These are phyloP conservation scores for Lipomyces oligophaga DNA, from an alignment of 805 yeast species.

Conservation along the genomic window DNA sequence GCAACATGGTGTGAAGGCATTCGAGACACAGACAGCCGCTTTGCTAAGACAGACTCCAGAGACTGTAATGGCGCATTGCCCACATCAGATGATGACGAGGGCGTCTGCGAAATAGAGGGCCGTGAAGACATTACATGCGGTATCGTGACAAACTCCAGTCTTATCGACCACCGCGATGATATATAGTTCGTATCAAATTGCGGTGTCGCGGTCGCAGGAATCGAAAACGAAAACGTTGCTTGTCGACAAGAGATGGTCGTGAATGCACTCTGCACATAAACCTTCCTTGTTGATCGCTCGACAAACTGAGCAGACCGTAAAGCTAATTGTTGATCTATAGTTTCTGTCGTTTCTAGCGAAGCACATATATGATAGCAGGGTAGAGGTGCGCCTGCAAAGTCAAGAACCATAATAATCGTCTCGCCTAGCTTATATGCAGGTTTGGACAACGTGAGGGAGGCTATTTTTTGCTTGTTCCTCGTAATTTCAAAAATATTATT, in stretches of 20 bases:
- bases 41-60: too few relatives aligned
- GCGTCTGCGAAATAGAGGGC: conserved; percentile 2
- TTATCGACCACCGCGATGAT: conserved; percentile 35
- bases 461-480: conserved; percentile 42
- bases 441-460: conserved; percentile 42
- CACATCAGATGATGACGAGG: too few relatives aligned
- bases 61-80: too few relatives aligned
- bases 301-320: conserved; percentile 29
- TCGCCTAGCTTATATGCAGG: conserved; percentile 38
- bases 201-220: conserved; percentile 40
- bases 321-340: conserved; percentile 33
- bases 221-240: conserved; percentile 33
- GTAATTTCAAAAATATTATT: conserved; percentile 40
- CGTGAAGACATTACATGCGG: conserved; percentile 18
- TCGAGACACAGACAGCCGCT: too few relatives aligned
- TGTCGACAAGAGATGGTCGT: conserved; percentile 30
- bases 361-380: conserved; percentile 42
- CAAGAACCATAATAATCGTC: conserved; percentile 41
- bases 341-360: conserved; percentile 40
- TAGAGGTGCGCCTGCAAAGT: conserved; percentile 35
- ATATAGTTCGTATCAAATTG: conserved; percentile 36
- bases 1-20: too few relatives aligned
- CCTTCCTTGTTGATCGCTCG: conserved; percentile 31
- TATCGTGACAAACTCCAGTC: conserved; percentile 35
- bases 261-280: conserved; percentile 31